Evolutionary conservation across 1,284 basidiomycete species (phyloP), one percentile per base, ranked within the genome.

Genomic region (Volvariella volvacea): DNA sequence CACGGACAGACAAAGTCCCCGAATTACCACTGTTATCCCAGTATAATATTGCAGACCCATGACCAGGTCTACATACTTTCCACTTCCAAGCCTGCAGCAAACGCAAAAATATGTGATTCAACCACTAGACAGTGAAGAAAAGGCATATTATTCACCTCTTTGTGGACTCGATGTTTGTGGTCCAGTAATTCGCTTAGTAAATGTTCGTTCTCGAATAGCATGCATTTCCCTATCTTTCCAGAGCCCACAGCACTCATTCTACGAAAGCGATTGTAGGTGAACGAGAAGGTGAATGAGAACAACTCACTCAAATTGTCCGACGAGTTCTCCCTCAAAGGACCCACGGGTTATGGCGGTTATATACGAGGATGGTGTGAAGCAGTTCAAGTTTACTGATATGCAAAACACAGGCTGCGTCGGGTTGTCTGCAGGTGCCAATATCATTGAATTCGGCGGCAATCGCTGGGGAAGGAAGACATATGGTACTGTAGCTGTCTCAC

Each of bases 251-350:
- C 25, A 12, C 25, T 28, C 25, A 28, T 28, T 28, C 25, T 28
- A n/a, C n/a, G n/a, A n/a, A n/a, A n/a, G n/a, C n/a, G n/a, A n/a
- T n/a, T n/a, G n/a, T n/a, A n/a, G n/a, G n/a, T n/a, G n/a, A n/a
- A n/a, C n/a, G n/a, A n/a, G n/a, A n/a, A n/a, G n/a, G n/a, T n/a
- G n/a, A n/a, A n/a, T n/a, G n/a, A n/a, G n/a, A n/a, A n/a, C n/a
- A n/a, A 55, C 63, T 46, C 41, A 67, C 66, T 69, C 67, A 40
- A 71, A 71, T 41, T 69, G 64, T 16, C 66, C 68, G 4, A 71
- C 59, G 1, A 66, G 41, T 16, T 68, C 64, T 0, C 67, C 66
- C 22, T 67, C 59, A 54, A 58, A 61, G 15, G 61, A 58, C 31
- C 52, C 56, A 46, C 58, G 55, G 36, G 50, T 52, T 42, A 71